These are phyloP conservation scores for Prototheca cutis DNA, from an alignment of 163 green algal genomes.

Conservation along the genomic window DNA sequence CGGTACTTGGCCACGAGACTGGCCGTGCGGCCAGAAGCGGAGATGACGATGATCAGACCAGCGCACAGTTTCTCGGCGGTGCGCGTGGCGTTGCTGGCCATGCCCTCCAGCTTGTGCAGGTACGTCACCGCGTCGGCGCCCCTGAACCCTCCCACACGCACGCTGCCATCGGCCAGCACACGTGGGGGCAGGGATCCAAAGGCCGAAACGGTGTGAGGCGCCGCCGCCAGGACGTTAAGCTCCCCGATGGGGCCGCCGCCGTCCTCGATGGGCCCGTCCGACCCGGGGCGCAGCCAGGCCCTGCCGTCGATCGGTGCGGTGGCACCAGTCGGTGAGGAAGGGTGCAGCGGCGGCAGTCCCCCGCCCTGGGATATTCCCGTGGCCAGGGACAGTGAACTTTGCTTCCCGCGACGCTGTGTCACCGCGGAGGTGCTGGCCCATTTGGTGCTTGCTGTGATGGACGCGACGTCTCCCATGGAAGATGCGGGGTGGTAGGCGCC, in stretches of 20 bases:
- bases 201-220: constrained; percentile 6
- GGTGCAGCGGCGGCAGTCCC: background rate
- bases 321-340: too few species aligned
- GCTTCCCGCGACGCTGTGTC: too few species aligned
- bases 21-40: constrained; percentile 58
- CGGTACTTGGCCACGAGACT: constrained; percentile 83
- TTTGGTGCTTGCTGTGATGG: too few species aligned
- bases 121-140: constrained; percentile 20
- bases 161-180: background rate
- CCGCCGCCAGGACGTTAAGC: too few species aligned
- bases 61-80: constrained; percentile 39
- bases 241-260: too few species aligned
- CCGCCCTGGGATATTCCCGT: background rate
- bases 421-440: too few species aligned
- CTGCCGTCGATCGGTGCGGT: too few species aligned
- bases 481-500: background rate
- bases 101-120: constrained; percentile 69
- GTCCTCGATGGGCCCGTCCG: too few species aligned
- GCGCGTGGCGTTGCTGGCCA: constrained; percentile 72
- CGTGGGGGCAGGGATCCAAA: constrained; percentile 25
- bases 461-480: too few species aligned
- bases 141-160: constrained; percentile 4
- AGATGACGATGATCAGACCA: constrained; percentile 75
- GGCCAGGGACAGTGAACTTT: too few species aligned
- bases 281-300: too few species aligned